phyloP scores from a whole-genome alignment of 768 basidiomycete genomes.

The Phylloporus sp. region DNA sequence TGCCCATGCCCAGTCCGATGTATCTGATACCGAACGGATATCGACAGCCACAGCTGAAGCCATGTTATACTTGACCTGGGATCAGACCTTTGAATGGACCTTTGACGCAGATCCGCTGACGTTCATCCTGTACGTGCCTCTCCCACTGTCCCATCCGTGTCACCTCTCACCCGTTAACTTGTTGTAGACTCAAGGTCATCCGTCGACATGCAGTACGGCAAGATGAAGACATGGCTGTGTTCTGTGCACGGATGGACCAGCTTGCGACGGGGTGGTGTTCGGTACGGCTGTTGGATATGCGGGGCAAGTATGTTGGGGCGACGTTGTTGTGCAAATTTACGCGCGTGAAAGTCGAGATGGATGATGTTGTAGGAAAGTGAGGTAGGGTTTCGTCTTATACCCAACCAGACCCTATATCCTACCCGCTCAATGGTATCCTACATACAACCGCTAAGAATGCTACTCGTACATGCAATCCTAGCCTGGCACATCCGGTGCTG shows the following conservation, averaged over 20 bases:
- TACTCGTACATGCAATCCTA: background rate
- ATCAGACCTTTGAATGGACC: background rate
- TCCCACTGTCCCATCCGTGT: background rate
- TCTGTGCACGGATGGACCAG: background rate
- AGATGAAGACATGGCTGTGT: background rate
- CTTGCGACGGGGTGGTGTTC: background rate
- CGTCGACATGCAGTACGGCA: background rate
- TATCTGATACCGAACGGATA: background rate
- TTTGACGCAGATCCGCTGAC: background rate
- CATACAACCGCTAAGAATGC: too few relatives aligned
- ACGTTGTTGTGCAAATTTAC: background rate
- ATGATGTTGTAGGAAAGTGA: too few relatives aligned
- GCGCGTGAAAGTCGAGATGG: background rate
- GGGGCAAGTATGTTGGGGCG: background rate
- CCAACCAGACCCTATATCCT: too few relatives aligned
- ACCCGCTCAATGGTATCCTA: background rate
- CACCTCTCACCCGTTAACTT: background rate
- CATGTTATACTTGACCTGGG: background rate
- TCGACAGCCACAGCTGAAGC: background rate
- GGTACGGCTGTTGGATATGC: background rate
- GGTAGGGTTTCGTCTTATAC: too few relatives aligned
- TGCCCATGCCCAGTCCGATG: background rate
- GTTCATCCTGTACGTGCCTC: background rate
- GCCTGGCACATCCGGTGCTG: background rate
- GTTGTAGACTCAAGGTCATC: background rate